These are phyloP conservation scores for Ceriops tagal DNA, from an alignment of 345 rosid species.

Conservation along the genomic window DNA sequence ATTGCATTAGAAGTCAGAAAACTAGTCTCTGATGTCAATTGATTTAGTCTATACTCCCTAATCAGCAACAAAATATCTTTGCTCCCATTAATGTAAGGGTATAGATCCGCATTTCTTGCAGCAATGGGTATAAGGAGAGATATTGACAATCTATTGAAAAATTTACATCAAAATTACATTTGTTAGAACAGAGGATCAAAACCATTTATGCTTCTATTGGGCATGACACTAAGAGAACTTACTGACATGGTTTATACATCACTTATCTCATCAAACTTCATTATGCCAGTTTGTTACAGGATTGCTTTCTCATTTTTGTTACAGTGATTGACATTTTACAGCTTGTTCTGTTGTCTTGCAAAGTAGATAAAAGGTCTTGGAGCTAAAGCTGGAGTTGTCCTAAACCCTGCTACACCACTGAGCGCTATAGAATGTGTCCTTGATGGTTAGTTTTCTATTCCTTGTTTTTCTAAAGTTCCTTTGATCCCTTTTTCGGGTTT, in stretches of 20 bases:
- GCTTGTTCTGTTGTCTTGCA: conserved; percentile 2
- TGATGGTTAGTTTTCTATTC: conserved; percentile 58
- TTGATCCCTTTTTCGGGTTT: neutral
- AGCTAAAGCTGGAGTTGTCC: conserved; percentile 97
- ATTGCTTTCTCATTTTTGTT: conserved; percentile 10
- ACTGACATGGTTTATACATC: conserved; percentile 9
- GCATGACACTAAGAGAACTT: neutral
- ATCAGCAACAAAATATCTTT: neutral
- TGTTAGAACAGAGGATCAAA: no score
- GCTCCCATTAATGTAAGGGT: neutral
- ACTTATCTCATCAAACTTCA: conserved; percentile 6
- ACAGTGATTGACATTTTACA: conserved; percentile 2
- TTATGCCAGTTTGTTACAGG: neutral
- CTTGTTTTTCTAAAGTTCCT: neutral
- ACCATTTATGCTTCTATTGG: neutral
- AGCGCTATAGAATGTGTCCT: conserved; percentile 78
- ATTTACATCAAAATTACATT: no score
- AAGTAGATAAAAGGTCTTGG: conserved; percentile 79
- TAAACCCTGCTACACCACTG: conserved; percentile 89
- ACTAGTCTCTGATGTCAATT: no score
- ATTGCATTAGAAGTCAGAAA: neutral
- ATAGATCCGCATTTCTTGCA: neutral
- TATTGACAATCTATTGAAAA: no score
- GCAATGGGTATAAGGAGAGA: neutral
- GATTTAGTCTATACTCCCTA: neutral